A percentile compares a stretch with the other conserved stretches of the same genome.
phyloP scores from a whole-genome alignment of 2,329 filamentous ascomycete species.

The Pseudogymnoascus sp. region DNA sequence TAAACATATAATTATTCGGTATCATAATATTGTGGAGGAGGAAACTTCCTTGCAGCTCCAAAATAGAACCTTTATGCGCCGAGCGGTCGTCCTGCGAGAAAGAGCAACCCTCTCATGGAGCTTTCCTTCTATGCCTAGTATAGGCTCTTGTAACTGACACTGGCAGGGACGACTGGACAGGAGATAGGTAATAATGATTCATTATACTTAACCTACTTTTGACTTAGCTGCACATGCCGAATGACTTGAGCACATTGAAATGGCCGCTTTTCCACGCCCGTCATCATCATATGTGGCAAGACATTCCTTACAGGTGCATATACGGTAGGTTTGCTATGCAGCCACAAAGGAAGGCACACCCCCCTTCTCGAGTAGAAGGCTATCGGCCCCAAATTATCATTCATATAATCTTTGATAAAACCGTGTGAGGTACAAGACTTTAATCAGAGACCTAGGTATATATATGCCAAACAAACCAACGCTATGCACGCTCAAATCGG shows the following conservation, averaged over 20 bases:
- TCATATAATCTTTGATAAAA: constrained; percentile 4
- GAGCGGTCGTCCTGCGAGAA: background rate
- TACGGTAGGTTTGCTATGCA: background rate
- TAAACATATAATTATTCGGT: background rate
- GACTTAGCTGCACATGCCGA: background rate
- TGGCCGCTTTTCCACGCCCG: too few species aligned
- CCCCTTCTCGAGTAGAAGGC: background rate
- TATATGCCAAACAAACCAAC: constrained; percentile 11
- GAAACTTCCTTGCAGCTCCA: background rate
- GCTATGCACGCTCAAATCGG: constrained; percentile 10
- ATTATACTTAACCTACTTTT: background rate
- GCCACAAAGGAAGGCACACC: background rate
- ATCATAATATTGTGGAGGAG: background rate
- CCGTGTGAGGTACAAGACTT: background rate
- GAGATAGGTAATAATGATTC: background rate
- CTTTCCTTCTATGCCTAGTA: background rate
- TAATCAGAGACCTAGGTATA: constrained; percentile 2
- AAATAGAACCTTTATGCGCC: background rate
- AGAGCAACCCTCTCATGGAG: background rate
- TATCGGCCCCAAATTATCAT: background rate
- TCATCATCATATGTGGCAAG: background rate
- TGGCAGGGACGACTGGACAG: background rate
- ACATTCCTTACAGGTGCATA: background rate
- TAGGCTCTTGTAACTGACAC: background rate
- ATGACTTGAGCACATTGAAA: too few species aligned